A percentile compares a stretch with the other conserved stretches of the same genome.
Evolutionary conservation across 352 stramenopile genomes (phyloP).

Genomic region (Plasmopara muralis): DNA sequence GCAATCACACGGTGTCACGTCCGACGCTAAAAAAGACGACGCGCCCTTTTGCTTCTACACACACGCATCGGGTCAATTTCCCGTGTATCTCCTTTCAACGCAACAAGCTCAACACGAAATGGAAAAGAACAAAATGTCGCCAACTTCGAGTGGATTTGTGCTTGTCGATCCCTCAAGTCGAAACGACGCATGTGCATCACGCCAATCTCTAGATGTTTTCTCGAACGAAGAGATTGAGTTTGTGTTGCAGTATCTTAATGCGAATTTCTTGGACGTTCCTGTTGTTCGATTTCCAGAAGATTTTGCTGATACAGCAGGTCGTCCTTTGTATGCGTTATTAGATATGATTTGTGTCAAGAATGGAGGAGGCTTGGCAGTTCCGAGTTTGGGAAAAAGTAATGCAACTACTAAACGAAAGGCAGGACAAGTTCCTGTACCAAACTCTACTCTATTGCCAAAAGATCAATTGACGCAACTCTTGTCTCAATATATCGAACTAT

Average conservation of each 20-base stretch:
- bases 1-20: conserved; percentile 23
- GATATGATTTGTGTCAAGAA: conserved; percentile 88
- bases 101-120: conserved; percentile 38
- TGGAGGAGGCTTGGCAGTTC: conserved; percentile 29
- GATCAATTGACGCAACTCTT: conserved; percentile 51
- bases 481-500: conserved; percentile 77
- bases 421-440: not conserved
- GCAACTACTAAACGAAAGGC: conserved; percentile 12
- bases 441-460: conserved; percentile 30
- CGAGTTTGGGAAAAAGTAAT: conserved; percentile 10
- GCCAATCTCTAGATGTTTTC: conserved; percentile 9
- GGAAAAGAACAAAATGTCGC: conserved; percentile 24
- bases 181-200: conserved; percentile 1
- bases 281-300: conserved; percentile 71
- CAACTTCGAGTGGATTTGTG: conserved; percentile 32
- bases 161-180: conserved; percentile 34
- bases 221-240: conserved; percentile 47
- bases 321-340: conserved; percentile 84
- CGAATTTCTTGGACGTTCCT: conserved; percentile 66
- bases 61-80: conserved; percentile 42
- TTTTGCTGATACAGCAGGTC: conserved; percentile 67
- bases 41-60: conserved; percentile 36
- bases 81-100: conserved; percentile 48
- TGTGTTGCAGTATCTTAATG: conserved; percentile 81
- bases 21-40: conserved; percentile 8